Conservation (phyloP, 2,329 filamentous ascomycete genomes). For the Pseudocercospora macadamiae region DNA sequence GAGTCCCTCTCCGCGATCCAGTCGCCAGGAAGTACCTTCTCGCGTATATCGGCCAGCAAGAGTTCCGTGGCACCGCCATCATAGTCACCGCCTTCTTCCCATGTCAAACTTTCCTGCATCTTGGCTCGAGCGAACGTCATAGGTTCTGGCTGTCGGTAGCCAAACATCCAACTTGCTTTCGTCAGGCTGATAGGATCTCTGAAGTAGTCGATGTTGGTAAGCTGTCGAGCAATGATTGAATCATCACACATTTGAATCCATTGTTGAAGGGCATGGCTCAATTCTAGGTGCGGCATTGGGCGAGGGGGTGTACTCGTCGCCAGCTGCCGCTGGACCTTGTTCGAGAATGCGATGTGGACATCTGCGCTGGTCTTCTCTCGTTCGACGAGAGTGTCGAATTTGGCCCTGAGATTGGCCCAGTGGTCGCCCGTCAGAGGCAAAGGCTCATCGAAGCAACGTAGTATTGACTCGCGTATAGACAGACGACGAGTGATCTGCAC, state of each 20-base stretch:
- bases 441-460: constrained; percentile 3
- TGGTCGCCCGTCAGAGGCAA: background rate
- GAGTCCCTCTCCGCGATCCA: constrained; percentile 72
- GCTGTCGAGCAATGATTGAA: constrained; percentile 58
- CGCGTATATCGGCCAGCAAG: constrained; percentile 78
- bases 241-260: constrained; percentile 73
- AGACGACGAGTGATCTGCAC: background rate
- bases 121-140: constrained; percentile 77
- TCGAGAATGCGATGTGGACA: constrained; percentile 72
- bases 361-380: background rate
- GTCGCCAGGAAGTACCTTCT: constrained; percentile 73
- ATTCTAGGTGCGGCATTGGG: constrained; percentile 78
- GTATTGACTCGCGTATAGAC: constrained; percentile 2
- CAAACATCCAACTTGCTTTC: constrained; percentile 63
- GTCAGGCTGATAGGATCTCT: constrained; percentile 32
- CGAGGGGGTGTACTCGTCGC: constrained; percentile 92
- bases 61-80: constrained; percentile 70
- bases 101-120: constrained; percentile 62
- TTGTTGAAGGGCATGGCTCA: constrained; percentile 70
- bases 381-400: background rate
- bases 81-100: constrained; percentile 68
- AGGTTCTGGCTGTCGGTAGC: constrained; percentile 70
- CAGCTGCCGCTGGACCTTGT: constrained; percentile 85
- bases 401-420: background rate
- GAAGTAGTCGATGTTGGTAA: constrained; percentile 26